Evolutionary conservation across 2,329 filamentous ascomycete species (phyloP), one percentile per base, ranked within the genome.

Genomic region (Botrytis deweyae): DNA sequence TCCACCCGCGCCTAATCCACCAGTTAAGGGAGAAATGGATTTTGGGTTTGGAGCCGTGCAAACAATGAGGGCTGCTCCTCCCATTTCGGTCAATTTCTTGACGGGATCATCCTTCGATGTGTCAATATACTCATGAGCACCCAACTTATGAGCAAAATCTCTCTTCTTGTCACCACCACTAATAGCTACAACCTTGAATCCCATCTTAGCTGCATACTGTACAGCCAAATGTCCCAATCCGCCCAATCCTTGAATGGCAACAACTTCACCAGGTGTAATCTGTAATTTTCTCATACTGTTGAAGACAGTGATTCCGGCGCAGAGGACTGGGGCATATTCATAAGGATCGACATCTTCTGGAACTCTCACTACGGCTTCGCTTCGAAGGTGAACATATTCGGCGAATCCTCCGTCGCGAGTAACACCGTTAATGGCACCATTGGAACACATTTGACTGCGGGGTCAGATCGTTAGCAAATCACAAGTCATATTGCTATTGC

Each of bases 201-300:
- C 93, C 92, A 94, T 93, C 82, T 90, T 90, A 68, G 85, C 85
- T 7, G 92, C 92, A 80, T 91, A 95, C 80, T 94, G 92, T 44
- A 95, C 89, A 0, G 92, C 93, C 44, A 95, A 81, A 81, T 95
- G 93, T 3, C 93, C 93, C 0, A 95, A 86, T 2, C 93, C 93
- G 69, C 94, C 90, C 4, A 95, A 85, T 22, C 92, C 93, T 75
- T 95, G 89, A 36, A 90, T 80, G 36, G 87, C 88, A 0, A 90
- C 86, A 0, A 86, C 75, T n/a, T 82, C 84, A 16, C 88, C 88
- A 73, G 86, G 85, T 77, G 85, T 83, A 63, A 89, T 82, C 38
- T 84, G 80, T 76, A 87, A 83, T 81, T 88, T 88, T 75, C 88
- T 86, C 70, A 90, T 86, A 29, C 83, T 82, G 80, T 90, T 90